Evolutionary conservation across 1,139 yeast species (phyloP), one percentile per base, ranked within the genome.

Genomic region (Tardiomyces depauwii): DNA sequence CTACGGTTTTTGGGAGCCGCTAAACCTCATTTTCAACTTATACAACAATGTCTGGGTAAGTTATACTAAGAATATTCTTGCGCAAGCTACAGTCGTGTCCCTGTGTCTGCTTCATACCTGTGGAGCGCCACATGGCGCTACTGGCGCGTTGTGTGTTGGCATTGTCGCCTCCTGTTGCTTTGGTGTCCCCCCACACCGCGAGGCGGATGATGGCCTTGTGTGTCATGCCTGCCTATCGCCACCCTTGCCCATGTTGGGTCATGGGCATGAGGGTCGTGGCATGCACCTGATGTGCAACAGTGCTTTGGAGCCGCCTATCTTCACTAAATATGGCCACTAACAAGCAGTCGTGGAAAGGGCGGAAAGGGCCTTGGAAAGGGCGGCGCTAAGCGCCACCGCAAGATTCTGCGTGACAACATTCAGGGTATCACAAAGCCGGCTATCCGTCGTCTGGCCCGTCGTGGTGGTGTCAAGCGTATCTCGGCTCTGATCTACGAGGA

Each of bases 381-480:
- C 76, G 97, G 97, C 78, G 97, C 98, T 65, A 91, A 91, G 82
- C 91, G 97, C 77, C 98, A 91, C 88, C 86, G 97, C 82, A 89
- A 89, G 86, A 87, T 91, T 74, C 80, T 89, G 63, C 88, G 97
- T 80, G 98, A 91, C 73, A 91, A 91, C 89, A 89, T 91, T 61
- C 97, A 89, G 77, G 98, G 98, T 78, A 89, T 91, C 69, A 91
- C 98, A 57, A 91, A 91, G 80, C 98, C 98, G 70, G 98, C 98
- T 66, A 91, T 91, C 70, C 88, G 98, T 78, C 89, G 98, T 85
- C 83, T 91, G 66, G 98, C 98, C 53, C 89, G 98, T 82, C 88
- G 98, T 86, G 98, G 98, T 77, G 98, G 98, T 86, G 98, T 91
- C 68, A 91, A 91, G 83, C 96, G 97, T 84, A 91, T 91, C 65